A percentile compares a stretch with the other conserved stretches of the same genome.
These are phyloP conservation scores for Naganishia vaughanmartiniae DNA, from an alignment of 768 basidiomycete genomes.

Conservation along the genomic window DNA sequence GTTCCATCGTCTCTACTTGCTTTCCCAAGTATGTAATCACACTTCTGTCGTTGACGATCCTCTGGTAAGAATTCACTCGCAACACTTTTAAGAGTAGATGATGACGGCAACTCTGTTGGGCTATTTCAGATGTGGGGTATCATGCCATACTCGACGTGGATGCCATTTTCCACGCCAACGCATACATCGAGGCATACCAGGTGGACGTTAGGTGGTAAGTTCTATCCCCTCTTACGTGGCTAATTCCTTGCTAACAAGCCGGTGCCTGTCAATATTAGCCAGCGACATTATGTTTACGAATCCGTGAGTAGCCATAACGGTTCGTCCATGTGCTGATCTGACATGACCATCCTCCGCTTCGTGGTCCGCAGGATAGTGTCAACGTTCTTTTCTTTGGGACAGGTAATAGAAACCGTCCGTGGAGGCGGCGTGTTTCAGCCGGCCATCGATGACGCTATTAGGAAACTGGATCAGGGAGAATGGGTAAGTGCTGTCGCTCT, in stretches of 20 bases:
- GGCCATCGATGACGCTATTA: slow-evolving; percentile 77
- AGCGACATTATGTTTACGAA: slow-evolving; percentile 94
- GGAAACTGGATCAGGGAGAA: slow-evolving; percentile 71
- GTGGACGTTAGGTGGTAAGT: slow-evolving; percentile 73
- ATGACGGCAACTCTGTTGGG: not conserved
- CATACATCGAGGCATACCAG: slow-evolving; percentile 53
- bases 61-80: slow-evolving; percentile 35
- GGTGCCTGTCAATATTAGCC: slow-evolving; percentile 54
- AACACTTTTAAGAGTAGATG: not conserved
- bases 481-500: slow-evolving; percentile 67
- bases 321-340: slow-evolving; percentile 11
- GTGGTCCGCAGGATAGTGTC: slow-evolving; percentile 64
- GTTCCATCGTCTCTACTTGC: slow-evolving; percentile 27
- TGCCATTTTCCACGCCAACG: slow-evolving; percentile 56
- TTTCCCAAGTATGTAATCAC: slow-evolving; percentile 77
- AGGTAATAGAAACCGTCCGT: slow-evolving; percentile 86
- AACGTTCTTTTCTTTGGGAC: slow-evolving; percentile 80
- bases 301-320: slow-evolving; percentile 59
- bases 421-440: slow-evolving; percentile 86
- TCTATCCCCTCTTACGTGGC: not conserved
- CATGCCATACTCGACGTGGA: slow-evolving; percentile 65
- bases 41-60: slow-evolving; percentile 68
- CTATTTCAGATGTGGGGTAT: slow-evolving; percentile 72
- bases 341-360: slow-evolving; percentile 48
- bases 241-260: not conserved